A percentile compares a stretch with the other conserved stretches of the same genome.
These are phyloP conservation scores for Heritiera littoralis DNA, from an alignment of 345 rosid species.

Conservation along the genomic window DNA sequence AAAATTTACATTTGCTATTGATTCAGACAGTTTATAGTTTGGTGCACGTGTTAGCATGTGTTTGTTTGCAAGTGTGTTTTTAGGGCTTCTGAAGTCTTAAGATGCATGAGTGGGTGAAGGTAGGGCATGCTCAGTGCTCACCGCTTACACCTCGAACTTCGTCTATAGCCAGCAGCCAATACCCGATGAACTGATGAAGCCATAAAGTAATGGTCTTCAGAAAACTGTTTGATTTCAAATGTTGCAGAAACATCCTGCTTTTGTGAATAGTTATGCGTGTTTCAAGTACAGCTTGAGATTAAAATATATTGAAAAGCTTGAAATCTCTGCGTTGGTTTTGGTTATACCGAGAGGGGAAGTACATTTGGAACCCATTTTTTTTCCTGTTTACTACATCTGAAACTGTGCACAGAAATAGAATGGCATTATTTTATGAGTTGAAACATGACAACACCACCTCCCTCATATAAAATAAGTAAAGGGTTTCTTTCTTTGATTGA, in stretches of 20 bases:
- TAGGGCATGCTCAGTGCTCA: neutral
- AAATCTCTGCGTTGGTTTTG: neutral
- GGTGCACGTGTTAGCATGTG: slow-evolving; percentile 22
- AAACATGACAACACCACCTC: neutral
- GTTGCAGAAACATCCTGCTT: slow-evolving; percentile 18
- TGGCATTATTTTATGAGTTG: slow-evolving; percentile 9
- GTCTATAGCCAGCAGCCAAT: neutral
- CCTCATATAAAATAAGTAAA: neutral
- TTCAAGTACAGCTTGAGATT: slow-evolving; percentile 16
- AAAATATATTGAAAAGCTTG: neutral
- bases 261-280: slow-evolving; percentile 15
- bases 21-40: slow-evolving; percentile 4
- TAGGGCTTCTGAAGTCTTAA: neutral
- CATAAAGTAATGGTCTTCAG: neutral
- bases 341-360: slow-evolving; percentile 4
- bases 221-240: slow-evolving; percentile 11
- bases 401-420: slow-evolving; percentile 2
- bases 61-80: neutral
- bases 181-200: too few species aligned
- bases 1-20: neutral
- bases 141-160: slow-evolving; percentile 13
- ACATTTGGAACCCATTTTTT: neutral
- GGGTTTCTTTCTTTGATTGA: neutral
- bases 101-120: neutral
- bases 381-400: neutral